phyloP scores from a whole-genome alignment of 495 filamentous ascomycete species.

The Aspergillus indologenus region DNA sequence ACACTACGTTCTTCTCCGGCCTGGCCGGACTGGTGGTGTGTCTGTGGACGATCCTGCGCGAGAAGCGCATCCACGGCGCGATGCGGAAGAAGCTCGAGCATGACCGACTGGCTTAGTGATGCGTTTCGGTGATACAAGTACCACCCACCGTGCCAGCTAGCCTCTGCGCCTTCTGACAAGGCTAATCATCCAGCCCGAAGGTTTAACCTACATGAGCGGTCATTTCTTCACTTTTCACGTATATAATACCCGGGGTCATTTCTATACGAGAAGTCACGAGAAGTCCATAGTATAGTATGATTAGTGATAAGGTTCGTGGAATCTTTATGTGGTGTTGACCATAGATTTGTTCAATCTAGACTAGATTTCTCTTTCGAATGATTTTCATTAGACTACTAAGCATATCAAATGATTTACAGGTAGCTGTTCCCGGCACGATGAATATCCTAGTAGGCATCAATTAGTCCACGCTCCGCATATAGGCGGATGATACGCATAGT shows the following conservation, averaged over 20 bases:
- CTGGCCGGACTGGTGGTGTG: conserved; percentile 65
- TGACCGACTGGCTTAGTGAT: conserved; percentile 34
- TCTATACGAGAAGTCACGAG: background rate
- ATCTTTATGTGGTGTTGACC: background rate
- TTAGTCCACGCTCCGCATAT: too few species aligned
- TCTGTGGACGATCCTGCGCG: conserved; percentile 74
- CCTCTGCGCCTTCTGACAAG: too few species aligned
- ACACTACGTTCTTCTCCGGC: conserved; percentile 74
- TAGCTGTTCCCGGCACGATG: too few species aligned
- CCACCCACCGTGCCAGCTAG: too few species aligned
- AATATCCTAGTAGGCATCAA: too few species aligned
- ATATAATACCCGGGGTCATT: background rate
- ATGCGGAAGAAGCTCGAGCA: conserved; percentile 32
- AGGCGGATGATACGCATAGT: too few species aligned
- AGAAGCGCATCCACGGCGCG: conserved; percentile 39
- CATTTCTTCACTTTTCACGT: background rate
- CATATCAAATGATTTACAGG: too few species aligned
- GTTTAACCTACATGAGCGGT: too few species aligned
- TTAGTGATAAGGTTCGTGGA: background rate
- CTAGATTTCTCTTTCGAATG: too few species aligned
- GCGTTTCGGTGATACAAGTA: background rate
- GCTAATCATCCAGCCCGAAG: too few species aligned
- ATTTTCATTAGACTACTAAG: too few species aligned
- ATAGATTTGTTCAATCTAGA: background rate
- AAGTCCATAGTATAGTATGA: background rate